Evolutionary conservation across 176 grass and related monocot genomes (phyloP).

Genomic region (Saccharum spontaneum): DNA sequence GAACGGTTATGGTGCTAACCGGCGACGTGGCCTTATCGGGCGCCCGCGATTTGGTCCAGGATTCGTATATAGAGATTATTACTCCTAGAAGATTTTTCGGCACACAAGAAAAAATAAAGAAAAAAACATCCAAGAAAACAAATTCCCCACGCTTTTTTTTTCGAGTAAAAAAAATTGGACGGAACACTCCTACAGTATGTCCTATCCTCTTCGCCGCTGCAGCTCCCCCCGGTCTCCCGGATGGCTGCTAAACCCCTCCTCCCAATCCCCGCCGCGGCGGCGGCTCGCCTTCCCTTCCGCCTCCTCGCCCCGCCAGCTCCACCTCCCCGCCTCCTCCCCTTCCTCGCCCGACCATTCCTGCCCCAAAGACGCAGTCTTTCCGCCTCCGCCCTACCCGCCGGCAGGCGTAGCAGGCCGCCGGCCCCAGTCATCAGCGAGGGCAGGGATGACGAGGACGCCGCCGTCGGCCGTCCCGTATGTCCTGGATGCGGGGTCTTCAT

Average conservation of each 20-base stretch:
- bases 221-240: neutral
- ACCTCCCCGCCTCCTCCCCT: neutral
- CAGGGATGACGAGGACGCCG: slow-evolving; percentile 22
- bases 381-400: neutral
- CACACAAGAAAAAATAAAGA: neutral
- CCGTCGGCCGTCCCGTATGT: slow-evolving; percentile 47
- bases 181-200: neutral
- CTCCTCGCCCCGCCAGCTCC: slow-evolving; percentile 4
- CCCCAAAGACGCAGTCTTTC: slow-evolving; percentile 20
- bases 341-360: neutral
- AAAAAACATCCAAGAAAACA: neutral
- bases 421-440: slow-evolving; percentile 46
- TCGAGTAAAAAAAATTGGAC: neutral
- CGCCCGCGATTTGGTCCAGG: no score
- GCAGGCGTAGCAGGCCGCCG: slow-evolving; percentile 11
- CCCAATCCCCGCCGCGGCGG: neutral
- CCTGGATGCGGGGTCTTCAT: slow-evolving; percentile 89
- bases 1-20: no score
- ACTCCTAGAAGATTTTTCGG: neutral
- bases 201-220: slow-evolving; percentile 25
- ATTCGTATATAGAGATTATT: no score
- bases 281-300: slow-evolving; percentile 23
- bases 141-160: neutral
- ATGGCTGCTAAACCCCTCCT: slow-evolving; percentile 51
- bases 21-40: no score